Percentiles rank a stretch among this genome's conserved stretches.
phyloP scores from a whole-genome alignment of 2,329 filamentous ascomycete species.

The Orbilia ellipsospora region DNA sequence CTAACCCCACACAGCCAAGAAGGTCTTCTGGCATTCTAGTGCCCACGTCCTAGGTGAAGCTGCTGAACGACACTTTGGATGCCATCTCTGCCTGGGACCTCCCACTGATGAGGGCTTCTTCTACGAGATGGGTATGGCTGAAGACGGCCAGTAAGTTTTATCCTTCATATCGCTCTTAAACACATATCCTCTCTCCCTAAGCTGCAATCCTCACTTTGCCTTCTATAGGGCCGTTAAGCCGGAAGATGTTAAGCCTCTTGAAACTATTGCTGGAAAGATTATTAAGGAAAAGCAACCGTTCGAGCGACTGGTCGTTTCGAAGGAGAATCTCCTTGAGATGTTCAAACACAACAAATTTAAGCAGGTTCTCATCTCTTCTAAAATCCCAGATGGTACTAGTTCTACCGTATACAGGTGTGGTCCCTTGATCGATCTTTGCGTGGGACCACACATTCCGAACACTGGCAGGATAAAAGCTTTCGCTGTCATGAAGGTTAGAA shows the following conservation, averaged over 20 bases:
- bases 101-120: slow-evolving; percentile 93
- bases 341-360: slow-evolving; percentile 99
- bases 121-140: slow-evolving; percentile 91
- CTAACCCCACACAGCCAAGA: slow-evolving; percentile 73
- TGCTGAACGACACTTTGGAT: slow-evolving; percentile 88
- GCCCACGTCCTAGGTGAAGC: slow-evolving; percentile 97
- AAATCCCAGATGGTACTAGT: slow-evolving; percentile 86
- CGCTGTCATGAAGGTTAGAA: slow-evolving; percentile 80
- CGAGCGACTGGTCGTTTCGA: slow-evolving; percentile 86
- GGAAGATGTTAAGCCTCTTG: slow-evolving; percentile 84
- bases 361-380: slow-evolving; percentile 94
- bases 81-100: slow-evolving; percentile 91
- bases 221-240: slow-evolving; percentile 71
- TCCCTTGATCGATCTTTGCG: slow-evolving; percentile 92
- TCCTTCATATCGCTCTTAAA: too few species aligned
- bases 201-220: not conserved
- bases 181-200: slow-evolving; percentile 50
- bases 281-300: slow-evolving; percentile 98
- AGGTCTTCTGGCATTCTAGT: slow-evolving; percentile 97
- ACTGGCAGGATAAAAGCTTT: slow-evolving; percentile 95
- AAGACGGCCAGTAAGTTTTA: slow-evolving; percentile 64
- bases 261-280: slow-evolving; percentile 81
- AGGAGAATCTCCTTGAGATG: slow-evolving; percentile 93
- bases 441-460: slow-evolving; percentile 92
- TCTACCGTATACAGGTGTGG: slow-evolving; percentile 96